A percentile compares a stretch with the other conserved stretches of the same genome.
Conservation (phyloP, 2,329 filamentous ascomycete genomes). For the Epichloe aotearoae region DNA sequence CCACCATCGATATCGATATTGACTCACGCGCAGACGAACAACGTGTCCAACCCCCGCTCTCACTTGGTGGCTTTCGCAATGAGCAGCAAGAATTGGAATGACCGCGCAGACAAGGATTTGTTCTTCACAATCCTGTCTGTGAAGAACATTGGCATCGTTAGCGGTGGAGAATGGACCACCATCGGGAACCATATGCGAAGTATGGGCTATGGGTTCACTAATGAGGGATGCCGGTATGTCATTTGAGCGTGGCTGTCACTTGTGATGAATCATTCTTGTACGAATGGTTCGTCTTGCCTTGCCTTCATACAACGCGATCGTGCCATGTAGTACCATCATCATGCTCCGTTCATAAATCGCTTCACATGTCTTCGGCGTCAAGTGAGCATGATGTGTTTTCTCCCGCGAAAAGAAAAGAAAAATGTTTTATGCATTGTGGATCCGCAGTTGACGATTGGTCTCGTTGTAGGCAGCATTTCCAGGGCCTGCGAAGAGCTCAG, state of each 20-base stretch:
- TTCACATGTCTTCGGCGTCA: neutral
- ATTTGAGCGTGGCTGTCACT: neutral
- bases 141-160: slow-evolving; percentile 51
- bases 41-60: neutral
- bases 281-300: neutral
- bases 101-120: slow-evolving; percentile 47
- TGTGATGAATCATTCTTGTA: neutral
- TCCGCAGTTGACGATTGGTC: neutral
- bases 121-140: slow-evolving; percentile 50
- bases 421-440: neutral
- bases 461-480: slow-evolving; percentile 43
- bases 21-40: slow-evolving; percentile 9
- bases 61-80: slow-evolving; percentile 13
- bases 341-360: neutral
- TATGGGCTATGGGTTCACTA: slow-evolving; percentile 48
- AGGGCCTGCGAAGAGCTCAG: slow-evolving; percentile 42
- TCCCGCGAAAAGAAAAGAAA: neutral
- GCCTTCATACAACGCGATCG: neutral
- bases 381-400: neutral
- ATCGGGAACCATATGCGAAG: slow-evolving; percentile 48
- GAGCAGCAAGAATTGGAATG: slow-evolving; percentile 49
- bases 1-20: neutral
- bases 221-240: slow-evolving; percentile 50
- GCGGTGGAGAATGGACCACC: slow-evolving; percentile 46
- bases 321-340: neutral